phyloP scores from a whole-genome alignment of 495 filamentous ascomycete species.

The Penicillium cosmopolitanum region DNA sequence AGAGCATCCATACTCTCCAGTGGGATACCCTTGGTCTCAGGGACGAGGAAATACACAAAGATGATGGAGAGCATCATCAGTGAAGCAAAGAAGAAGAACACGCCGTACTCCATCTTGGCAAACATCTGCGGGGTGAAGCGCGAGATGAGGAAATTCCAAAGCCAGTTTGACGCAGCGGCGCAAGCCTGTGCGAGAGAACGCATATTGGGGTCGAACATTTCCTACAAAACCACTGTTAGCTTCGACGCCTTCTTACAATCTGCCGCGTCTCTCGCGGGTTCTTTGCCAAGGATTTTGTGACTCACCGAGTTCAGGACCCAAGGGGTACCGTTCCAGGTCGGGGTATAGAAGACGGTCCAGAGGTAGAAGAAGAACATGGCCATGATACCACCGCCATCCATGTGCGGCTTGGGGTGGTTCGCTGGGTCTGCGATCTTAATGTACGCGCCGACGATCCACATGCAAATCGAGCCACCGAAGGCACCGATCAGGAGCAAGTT shows the following conservation, averaged over 20 bases:
- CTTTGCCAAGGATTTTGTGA: background rate
- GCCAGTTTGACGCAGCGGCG: constrained; percentile 72
- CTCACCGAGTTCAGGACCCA: constrained; percentile 65
- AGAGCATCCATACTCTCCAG: constrained; percentile 56
- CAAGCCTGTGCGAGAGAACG: constrained; percentile 69
- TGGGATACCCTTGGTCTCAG: constrained; percentile 64
- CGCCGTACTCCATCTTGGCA: constrained; percentile 66
- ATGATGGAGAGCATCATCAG: constrained; percentile 67
- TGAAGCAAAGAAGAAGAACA: constrained; percentile 77
- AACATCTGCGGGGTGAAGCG: constrained; percentile 79
- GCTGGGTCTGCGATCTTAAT: constrained; percentile 63
- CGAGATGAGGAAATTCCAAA: constrained; percentile 74
- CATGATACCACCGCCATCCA: constrained; percentile 63
- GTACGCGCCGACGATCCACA: constrained; percentile 76
- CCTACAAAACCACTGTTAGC: constrained; percentile 26
- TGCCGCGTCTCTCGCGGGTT: background rate
- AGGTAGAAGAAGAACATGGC: constrained; percentile 82
- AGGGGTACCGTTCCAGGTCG: constrained; percentile 74
- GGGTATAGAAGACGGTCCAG: constrained; percentile 78
- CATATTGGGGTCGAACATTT: constrained; percentile 64
- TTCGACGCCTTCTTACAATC: background rate
- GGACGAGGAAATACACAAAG: constrained; percentile 69
- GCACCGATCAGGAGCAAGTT: constrained; percentile 73
- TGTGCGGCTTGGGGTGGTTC: constrained; percentile 35
- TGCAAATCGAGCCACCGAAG: constrained; percentile 66